These are phyloP conservation scores for Mollisiaceae sp. DNA, from an alignment of 2,329 filamentous ascomycete genomes.

Conservation along the genomic window DNA sequence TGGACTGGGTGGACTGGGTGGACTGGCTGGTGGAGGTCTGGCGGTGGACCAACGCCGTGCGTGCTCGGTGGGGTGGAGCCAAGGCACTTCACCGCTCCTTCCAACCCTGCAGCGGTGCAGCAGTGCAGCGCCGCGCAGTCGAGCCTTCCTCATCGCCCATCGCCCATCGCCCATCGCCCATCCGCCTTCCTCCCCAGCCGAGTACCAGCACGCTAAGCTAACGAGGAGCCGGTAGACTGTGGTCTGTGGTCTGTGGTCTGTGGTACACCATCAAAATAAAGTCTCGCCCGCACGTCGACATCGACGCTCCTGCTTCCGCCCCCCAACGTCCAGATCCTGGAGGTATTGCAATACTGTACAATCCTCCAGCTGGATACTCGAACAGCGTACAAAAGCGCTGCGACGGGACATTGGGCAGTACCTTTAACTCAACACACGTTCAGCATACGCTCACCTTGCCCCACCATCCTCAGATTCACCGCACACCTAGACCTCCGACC, in stretches of 20 bases:
- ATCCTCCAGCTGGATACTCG: neutral
- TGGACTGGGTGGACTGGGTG: too few relatives aligned
- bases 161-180: neutral
- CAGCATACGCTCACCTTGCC: neutral
- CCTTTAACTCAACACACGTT: neutral
- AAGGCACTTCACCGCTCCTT: neutral
- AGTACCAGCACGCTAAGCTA: neutral
- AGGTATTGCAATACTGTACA: neutral
- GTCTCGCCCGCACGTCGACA: neutral
- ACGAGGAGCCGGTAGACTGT: too few relatives aligned
- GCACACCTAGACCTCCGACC: conserved; percentile 10
- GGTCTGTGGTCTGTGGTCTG: too few relatives aligned
- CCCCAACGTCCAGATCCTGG: neutral
- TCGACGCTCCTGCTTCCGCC: conserved; percentile 4
- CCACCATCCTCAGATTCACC: neutral
- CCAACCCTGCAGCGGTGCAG: neutral
- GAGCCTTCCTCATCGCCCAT: too few relatives aligned
- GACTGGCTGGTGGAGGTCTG: neutral
- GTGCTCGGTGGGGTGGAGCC: neutral
- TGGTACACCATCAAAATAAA: conserved; percentile 10
- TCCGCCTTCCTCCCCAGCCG: neutral
- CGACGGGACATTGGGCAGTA: neutral
- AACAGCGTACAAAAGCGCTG: too few relatives aligned
- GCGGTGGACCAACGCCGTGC: neutral
- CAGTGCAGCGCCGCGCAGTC: too few relatives aligned